Base-by-base conservation (phyloP, 768 basidiomycete genomes). In the Wakefieldia striispora region DNA sequence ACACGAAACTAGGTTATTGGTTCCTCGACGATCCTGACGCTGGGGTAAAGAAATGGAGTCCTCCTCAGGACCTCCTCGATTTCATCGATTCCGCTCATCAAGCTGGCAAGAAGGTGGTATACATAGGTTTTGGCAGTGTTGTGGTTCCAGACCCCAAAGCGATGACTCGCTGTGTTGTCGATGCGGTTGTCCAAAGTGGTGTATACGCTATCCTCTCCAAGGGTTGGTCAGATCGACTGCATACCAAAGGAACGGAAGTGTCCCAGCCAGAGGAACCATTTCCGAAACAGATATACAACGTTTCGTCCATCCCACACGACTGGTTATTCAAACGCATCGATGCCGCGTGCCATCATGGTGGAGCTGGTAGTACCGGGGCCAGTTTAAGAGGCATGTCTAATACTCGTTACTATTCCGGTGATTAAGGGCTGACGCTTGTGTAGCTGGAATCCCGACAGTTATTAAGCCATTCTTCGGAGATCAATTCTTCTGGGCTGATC, bases 401-500 rank as follows among this genome's bases (percentile, higher is more conserved):
- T 13, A n/a, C 35, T 13, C 13, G 12, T 26, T 6, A 9, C 24
- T 23, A n/a, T 23, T 31, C 35, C 23, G 16, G 33, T 19, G 27
- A 8, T 19, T 12, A 16, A 16, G 23, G 17, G 35, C 40, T 61
- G 53, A 64, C 29, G 34, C 3, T 17, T 8, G 34, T 23, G 6
- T 43, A 90, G 91, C 91, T 51, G 93, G 92, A 8, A 88, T 93
- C 45, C 95, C 97, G 1, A 98, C 95, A 1, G 88, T 99, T 60
- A 92, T 98, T 65, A 86, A 85, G 55, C 95, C 97, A 0, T 99
- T 98, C 79, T 99, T 98, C 60, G 95, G 97, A 3, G 95, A 97
- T 66, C 95, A 97, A 61, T 91, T 88, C 66, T 95, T 97, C 72
- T 98, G 93, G 93, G 91, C 92, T 3, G 92, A 99, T 68, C 86